These are phyloP conservation scores for Tephrocybe rancida DNA, from an alignment of 768 basidiomycete genomes.

Conservation along the genomic window DNA sequence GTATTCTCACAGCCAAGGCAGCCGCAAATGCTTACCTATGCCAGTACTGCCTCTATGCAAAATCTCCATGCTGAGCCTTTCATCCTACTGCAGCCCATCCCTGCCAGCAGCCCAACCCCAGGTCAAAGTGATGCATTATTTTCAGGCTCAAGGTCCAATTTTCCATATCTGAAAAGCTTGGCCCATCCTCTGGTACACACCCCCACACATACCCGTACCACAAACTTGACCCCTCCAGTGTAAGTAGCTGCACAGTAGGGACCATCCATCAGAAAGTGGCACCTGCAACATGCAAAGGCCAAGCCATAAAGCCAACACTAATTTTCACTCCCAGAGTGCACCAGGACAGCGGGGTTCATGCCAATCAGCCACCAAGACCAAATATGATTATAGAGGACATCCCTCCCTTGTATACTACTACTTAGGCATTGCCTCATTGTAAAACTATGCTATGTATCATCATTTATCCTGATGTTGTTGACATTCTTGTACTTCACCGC, in stretches of 20 bases:
- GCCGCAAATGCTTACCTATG: background rate
- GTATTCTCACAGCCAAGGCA: background rate
- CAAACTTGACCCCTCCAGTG: background rate
- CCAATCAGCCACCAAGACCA: background rate
- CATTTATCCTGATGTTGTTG: too few species aligned
- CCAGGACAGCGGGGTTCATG: conserved; percentile 10
- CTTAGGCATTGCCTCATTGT: too few species aligned
- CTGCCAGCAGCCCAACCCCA: background rate
- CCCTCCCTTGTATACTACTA: background rate
- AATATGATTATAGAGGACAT: background rate
- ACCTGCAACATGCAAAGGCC: background rate
- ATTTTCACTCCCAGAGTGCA: background rate
- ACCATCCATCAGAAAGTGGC: background rate
- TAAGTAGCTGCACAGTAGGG: background rate
- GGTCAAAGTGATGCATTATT: background rate
- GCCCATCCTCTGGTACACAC: background rate
- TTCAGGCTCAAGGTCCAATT: background rate
- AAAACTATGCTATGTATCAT: too few species aligned
- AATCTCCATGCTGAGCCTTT: background rate
- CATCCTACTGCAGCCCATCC: background rate
- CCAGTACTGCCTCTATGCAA: background rate
- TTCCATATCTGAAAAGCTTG: background rate
- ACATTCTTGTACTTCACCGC: too few species aligned
- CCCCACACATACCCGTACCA: background rate
- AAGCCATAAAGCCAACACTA: background rate